Evolutionary conservation across 768 basidiomycete genomes (phyloP).

Genomic region (Guyanaporus albipodus): DNA sequence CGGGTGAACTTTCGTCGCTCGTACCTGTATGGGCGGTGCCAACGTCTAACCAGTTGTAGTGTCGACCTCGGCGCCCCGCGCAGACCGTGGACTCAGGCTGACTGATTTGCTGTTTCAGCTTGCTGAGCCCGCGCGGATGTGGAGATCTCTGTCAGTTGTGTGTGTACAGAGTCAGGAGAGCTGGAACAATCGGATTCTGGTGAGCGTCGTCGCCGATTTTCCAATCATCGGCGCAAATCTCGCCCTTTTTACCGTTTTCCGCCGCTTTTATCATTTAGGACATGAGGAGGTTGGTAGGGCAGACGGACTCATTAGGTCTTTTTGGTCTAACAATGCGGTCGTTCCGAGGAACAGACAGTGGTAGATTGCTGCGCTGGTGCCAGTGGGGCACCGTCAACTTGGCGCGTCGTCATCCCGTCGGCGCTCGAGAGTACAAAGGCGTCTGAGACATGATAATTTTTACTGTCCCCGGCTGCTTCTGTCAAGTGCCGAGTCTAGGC

Average conservation of each 20-base stretch:
- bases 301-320: neutral
- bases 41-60: too few species aligned
- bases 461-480: neutral
- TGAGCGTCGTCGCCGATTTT: neutral
- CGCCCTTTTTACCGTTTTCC: neutral
- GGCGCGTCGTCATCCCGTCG: neutral
- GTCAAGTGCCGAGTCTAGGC: neutral
- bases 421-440: neutral
- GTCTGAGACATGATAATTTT: conserved; percentile 5
- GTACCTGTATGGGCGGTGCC: too few species aligned
- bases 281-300: too few species aligned
- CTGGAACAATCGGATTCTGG: neutral
- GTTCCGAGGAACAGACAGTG: neutral
- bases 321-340: conserved; percentile 13
- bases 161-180: neutral
- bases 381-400: conserved; percentile 1
- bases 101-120: too few species aligned
- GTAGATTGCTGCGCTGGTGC: neutral
- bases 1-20: too few species aligned
- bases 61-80: too few species aligned
- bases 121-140: too few species aligned
- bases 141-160: too few species aligned
- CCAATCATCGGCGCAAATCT: neutral
- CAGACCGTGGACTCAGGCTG: too few species aligned
- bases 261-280: conserved; percentile 4